These are phyloP conservation scores for Ganoderma boninense DNA, from an alignment of 1,284 basidiomycete species.

Conservation along the genomic window DNA sequence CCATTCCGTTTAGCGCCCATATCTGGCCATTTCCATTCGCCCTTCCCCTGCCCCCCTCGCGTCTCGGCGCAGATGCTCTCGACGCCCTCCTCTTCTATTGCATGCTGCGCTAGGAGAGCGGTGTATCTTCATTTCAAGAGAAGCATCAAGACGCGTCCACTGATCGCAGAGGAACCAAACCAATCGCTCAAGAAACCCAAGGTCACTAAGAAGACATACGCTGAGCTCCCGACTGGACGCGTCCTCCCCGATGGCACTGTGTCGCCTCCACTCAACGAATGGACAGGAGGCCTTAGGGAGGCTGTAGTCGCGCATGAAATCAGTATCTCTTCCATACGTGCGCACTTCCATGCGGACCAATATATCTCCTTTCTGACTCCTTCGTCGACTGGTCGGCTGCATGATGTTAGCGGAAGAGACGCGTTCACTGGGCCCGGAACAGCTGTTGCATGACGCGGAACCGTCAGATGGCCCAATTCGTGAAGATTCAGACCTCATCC, in stretches of 20 bases:
- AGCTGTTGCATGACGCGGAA: not conserved
- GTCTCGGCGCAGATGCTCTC: slow-evolving; percentile 28
- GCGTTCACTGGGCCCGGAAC: not conserved
- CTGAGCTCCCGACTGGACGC: slow-evolving; percentile 61
- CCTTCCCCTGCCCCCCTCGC: slow-evolving; percentile 11
- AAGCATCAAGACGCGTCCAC: not conserved
- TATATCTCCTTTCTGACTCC: slow-evolving; percentile 19
- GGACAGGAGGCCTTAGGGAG: slow-evolving; percentile 35
- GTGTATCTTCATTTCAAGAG: slow-evolving; percentile 11
- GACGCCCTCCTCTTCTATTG: slow-evolving; percentile 20
- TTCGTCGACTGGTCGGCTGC: not conserved
- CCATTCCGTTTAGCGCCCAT: slow-evolving; percentile 19
- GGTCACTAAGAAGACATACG: slow-evolving; percentile 58
- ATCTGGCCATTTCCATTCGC: slow-evolving; percentile 14
- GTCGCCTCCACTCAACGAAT: slow-evolving; percentile 36
- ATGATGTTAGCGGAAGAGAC: slow-evolving; percentile 6
- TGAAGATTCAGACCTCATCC: not conserved
- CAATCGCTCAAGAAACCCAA: slow-evolving; percentile 23
- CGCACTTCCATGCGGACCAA: slow-evolving; percentile 27
- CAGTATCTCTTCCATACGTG: slow-evolving; percentile 25
- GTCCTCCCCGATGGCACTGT: slow-evolving; percentile 49
- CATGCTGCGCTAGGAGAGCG: slow-evolving; percentile 25
- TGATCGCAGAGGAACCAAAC: slow-evolving; percentile 8
- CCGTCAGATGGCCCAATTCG: not conserved
- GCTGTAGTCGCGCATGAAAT: slow-evolving; percentile 17